Base-by-base conservation (phyloP, 805 yeast genomes). In the Lachancea fermentati region DNA sequence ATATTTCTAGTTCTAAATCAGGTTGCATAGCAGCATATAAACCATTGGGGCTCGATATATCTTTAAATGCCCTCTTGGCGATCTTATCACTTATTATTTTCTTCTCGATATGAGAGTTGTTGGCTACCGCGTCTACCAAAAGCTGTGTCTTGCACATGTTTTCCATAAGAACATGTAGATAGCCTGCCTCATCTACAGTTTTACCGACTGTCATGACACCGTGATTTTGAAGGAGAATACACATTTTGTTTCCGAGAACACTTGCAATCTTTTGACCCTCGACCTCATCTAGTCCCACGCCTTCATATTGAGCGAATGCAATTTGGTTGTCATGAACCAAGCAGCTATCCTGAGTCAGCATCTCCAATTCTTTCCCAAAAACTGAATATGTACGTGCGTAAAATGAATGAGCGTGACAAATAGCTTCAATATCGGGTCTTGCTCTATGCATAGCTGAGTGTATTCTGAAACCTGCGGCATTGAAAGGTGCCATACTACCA, bases 331-430 rank as follows among this genome's bases (percentile, higher is more conserved):
- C 74, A 68, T 80, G 79, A 50, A 85, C 76, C 8, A 69, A 65
- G 58, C 89, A 82, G 3, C 68, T 81, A 51, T 85, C 94, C 65
- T 85, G 94, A 63, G 79, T 83, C 45, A 85, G 53, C 93, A 85
- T 85, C 45, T 83, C 89, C 47, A 85, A 66, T 11, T 78, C 79
- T 49, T 68, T 69, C 28, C 82, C 86, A 53, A 81, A 79, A 0
- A 79, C 64, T 2, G 83, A 75, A 58, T 73, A 80, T 1, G 86
- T 76, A 54, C 78, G 78, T 43, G 86, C 87, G 50, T 71, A 71
- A 33, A 69, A 61, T 2, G 85, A 78, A 52, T 80, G 87, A 8
- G 84, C 73, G 60, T 80, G 87, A 53, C 85, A 78, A 3, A 85
- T 85, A 17, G 86, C 85, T 47, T 76, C 66, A 22, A 80, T 79